phyloP scores from a whole-genome alignment of 495 filamentous ascomycete genomes.

The Penicillium waksmanii region DNA sequence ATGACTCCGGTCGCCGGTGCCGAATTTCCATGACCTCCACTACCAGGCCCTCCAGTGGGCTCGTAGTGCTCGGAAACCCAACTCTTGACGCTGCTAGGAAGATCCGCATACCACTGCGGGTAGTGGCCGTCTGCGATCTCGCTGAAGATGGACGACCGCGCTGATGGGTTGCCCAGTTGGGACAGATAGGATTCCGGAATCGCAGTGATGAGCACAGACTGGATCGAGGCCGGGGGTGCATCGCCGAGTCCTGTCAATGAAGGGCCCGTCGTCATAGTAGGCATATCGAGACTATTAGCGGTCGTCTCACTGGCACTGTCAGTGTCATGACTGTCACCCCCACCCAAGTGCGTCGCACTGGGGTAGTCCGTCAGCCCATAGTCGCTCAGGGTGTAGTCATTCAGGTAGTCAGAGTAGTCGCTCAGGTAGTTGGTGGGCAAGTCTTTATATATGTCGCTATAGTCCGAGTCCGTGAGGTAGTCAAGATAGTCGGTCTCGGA shows the following conservation, averaged over 20 bases:
- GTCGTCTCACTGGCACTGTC: not conserved
- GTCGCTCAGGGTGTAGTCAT: not conserved
- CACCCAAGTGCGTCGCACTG: constrained; percentile 1
- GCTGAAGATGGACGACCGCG: constrained; percentile 21
- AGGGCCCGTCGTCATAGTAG: constrained; percentile 16
- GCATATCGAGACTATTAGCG: not conserved
- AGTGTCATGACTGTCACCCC: not conserved
- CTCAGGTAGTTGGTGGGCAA: constrained; percentile 6
- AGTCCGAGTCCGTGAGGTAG: constrained; percentile 15
- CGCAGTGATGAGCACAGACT: constrained; percentile 23
- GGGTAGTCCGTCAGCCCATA: not conserved
- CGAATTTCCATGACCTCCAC: not conserved
- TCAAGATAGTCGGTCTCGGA: constrained; percentile 14
- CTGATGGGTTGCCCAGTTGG: constrained; percentile 21
- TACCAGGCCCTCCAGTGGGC: not conserved
- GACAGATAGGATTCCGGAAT: constrained; percentile 26
- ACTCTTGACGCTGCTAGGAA: constrained; percentile 27
- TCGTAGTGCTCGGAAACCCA: constrained; percentile 23
- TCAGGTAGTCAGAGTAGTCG: constrained; percentile 11
- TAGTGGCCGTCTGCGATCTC: constrained; percentile 23
- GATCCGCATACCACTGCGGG: constrained; percentile 26
- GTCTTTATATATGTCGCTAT: not conserved
- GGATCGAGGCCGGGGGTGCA: constrained; percentile 23
- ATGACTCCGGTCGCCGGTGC: constrained; percentile 4
- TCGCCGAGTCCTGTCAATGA: constrained; percentile 13